Base-by-base conservation (phyloP, 169 alveolate genomes). In the Eimeria sp. region DNA sequence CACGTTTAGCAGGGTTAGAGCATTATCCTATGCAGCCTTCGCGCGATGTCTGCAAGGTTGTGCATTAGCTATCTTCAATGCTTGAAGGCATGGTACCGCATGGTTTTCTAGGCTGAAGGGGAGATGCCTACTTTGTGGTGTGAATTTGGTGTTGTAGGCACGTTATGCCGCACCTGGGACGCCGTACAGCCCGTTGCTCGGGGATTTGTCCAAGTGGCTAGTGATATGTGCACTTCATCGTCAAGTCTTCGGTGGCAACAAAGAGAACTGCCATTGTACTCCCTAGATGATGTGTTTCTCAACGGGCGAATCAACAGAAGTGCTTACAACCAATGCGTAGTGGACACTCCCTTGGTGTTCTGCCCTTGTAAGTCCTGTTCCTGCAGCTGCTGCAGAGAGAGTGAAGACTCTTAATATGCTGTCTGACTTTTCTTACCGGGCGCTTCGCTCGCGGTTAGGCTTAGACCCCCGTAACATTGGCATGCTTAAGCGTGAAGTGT, bases 361-460 rank as follows among this genome's bases (percentile, higher is more conserved):
- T 87, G 94, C 72, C 94, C 94, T 43, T 58, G 94, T 87, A 87
- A 66, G 64, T 16, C 91, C 78, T n/a, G 78, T 33, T 68, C 78
- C 6, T 68, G 16, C 52, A 68, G 25, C 78, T 6, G 52, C 16
- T 33, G 78, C 78, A 25, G 6, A 14, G 78, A 68, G 46, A 30
- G 4, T 20, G 33, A 33, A 43, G 83, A 11, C 54, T n/a, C 3
- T 52, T 13, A 30, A n/a, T 49, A 30, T n/a, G 49, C 89, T 80
- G 88, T 49, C 27, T 27, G 89, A 46, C 68, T n/a, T 13, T 49
- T 6, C 4, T 11, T 11, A n/a, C 30, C 60, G 58, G 25, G 16
- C 6, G 60, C 62, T 33, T 62, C 43, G 78, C 20, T 27, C 33
- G 64, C 14, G 20, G 37, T 56, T 23, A 46, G 91, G 33, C 1